Evolutionary conservation across 495 filamentous ascomycete genomes (phyloP).

Genomic region (Sordaria brevicollis): DNA sequence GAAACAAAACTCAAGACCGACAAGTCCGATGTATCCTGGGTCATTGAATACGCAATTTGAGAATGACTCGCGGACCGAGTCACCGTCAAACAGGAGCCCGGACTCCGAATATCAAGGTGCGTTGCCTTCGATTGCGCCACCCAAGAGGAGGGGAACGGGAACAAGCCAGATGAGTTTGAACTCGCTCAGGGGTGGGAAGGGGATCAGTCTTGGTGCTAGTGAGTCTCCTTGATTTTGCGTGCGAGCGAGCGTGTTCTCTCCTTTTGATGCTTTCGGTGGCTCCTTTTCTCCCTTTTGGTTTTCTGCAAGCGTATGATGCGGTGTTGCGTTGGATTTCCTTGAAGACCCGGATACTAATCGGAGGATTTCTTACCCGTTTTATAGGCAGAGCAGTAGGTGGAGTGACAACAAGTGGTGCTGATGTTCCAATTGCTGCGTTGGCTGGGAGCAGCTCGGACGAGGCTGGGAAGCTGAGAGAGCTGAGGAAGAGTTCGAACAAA

Average conservation of each 20-base stretch:
- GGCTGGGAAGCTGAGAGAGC: not conserved
- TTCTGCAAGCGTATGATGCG: not conserved
- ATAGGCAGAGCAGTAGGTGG: constrained; percentile 13
- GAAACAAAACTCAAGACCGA: not conserved
- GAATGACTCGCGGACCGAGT: not conserved
- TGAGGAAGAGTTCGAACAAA: not conserved
- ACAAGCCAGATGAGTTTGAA: constrained; percentile 14
- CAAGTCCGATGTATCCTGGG: not conserved
- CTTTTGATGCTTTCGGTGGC: not conserved
- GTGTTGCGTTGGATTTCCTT: not conserved
- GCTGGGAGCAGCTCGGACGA: constrained; percentile 7
- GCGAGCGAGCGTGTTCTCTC: not conserved
- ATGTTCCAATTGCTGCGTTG: not conserved
- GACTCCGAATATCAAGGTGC: not conserved
- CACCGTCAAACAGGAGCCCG: not conserved
- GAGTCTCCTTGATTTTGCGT: not conserved
- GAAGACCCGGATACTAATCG: not conserved
- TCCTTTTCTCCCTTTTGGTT: not conserved
- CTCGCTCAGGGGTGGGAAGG: constrained; percentile 17
- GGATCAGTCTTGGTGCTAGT: constrained; percentile 27
- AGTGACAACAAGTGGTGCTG: constrained; percentile 7
- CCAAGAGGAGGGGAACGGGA: constrained; percentile 8
- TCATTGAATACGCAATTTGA: not conserved
- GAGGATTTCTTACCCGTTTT: not conserved
- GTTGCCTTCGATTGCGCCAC: not conserved